Evolutionary conservation across 306 rosid species (phyloP).

Genomic region (Malus sieversii): DNA sequence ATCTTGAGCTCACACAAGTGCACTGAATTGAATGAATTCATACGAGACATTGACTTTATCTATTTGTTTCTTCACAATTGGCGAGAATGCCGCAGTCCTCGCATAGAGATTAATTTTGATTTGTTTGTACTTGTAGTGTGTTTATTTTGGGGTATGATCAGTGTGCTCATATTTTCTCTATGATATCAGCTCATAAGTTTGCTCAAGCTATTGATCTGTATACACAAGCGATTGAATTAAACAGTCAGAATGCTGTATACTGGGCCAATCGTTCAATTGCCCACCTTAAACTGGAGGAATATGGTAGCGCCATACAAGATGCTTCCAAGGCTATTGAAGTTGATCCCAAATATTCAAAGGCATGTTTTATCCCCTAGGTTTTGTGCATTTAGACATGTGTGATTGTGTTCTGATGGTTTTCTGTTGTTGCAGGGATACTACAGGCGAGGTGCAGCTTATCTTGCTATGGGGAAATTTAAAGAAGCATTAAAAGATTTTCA

Average conservation of each 20-base stretch:
- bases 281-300: conserved; percentile 86
- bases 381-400: conserved; percentile 7
- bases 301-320: conserved; percentile 94
- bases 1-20: neutral
- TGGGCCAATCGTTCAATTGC: conserved; percentile 95
- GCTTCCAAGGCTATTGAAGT: conserved; percentile 85
- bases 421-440: conserved; percentile 73
- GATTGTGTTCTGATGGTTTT: conserved; percentile 23
- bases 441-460: conserved; percentile 90
- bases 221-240: conserved; percentile 71
- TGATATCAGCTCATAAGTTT: conserved; percentile 73
- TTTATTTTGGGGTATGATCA: neutral
- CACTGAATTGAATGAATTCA: neutral
- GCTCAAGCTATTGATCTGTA: conserved; percentile 79
- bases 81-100: neutral
- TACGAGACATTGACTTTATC: neutral
- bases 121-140: conserved; percentile 2
- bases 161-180: conserved; percentile 26
- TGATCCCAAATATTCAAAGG: conserved; percentile 93
- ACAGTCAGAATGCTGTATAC: conserved; percentile 77
- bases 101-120: neutral
- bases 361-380: conserved; percentile 21
- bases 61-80: neutral
- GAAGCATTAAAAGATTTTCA: conserved; percentile 94
- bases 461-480: conserved; percentile 90